phyloP scores from a whole-genome alignment of 2,329 filamentous ascomycete species.

The Monosporascus sp. region DNA sequence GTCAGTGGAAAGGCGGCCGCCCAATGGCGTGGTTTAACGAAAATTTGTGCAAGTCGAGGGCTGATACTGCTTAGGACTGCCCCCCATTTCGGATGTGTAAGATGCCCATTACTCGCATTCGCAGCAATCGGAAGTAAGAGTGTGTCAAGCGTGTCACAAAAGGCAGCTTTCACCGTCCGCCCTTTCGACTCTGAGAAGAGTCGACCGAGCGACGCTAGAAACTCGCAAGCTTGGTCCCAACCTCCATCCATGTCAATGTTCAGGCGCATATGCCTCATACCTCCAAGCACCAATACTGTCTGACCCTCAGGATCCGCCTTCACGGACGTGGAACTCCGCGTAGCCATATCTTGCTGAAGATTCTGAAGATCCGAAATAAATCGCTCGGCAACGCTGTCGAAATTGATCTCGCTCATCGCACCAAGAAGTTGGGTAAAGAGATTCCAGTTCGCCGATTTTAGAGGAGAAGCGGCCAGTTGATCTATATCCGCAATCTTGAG shows the following conservation, averaged over 20 bases:
- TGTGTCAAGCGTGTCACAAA: conserved; percentile 86
- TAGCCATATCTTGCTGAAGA: conserved; percentile 68
- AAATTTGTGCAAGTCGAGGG: conserved; percentile 74
- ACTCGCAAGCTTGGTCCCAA: conserved; percentile 86
- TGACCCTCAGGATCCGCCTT: conserved; percentile 70
- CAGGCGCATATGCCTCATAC: conserved; percentile 85
- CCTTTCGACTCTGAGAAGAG: conserved; percentile 84
- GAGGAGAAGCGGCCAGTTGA: conserved; percentile 66
- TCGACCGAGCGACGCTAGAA: conserved; percentile 73
- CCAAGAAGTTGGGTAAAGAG: conserved; percentile 89
- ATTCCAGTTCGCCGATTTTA: conserved; percentile 92
- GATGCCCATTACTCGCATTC: conserved; percentile 66
- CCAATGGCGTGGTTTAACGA: conserved; percentile 92
- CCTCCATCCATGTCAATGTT: conserved; percentile 65
- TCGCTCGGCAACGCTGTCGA: conserved; percentile 72
- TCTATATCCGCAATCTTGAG: conserved; percentile 84
- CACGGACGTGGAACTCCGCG: conserved; percentile 57
- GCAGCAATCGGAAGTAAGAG: conserved; percentile 83
- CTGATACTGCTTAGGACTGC: conserved; percentile 76
- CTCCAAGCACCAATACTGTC: conserved; percentile 80
- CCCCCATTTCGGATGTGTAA: conserved; percentile 79
- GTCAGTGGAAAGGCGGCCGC: conserved; percentile 80
- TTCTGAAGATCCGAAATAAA: conserved; percentile 77
- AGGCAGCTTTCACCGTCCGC: conserved; percentile 84
- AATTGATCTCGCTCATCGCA: conserved; percentile 93